A percentile compares a stretch with the other conserved stretches of the same genome.
Evolutionary conservation across 495 filamentous ascomycete genomes (phyloP).

Genomic region (Penicillium coffeae): DNA sequence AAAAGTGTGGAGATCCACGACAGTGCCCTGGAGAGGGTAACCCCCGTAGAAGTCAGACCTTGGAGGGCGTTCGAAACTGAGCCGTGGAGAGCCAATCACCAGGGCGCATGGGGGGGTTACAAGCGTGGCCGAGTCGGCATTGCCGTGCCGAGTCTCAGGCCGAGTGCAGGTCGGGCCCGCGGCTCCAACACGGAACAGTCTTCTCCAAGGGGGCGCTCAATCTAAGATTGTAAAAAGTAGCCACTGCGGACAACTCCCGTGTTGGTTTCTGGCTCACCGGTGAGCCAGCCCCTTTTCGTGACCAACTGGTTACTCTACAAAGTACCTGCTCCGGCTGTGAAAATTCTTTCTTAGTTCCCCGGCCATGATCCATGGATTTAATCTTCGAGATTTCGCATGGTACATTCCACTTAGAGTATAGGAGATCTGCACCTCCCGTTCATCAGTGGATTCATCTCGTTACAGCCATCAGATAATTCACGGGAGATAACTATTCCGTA

Average conservation of each 20-base stretch:
- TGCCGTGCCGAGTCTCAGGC: slow-evolving; percentile 15
- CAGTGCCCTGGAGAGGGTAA: too few species aligned
- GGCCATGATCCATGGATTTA: not conserved
- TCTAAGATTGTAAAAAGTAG: slow-evolving; percentile 1
- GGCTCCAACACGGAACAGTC: slow-evolving; percentile 8
- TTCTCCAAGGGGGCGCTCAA: not conserved
- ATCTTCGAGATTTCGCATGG: not conserved
- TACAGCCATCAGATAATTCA: too few species aligned
- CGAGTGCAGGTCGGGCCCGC: slow-evolving; percentile 16
- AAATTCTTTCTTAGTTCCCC: slow-evolving; percentile 4
- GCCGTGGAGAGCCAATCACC: not conserved
- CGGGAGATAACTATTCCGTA: too few species aligned
- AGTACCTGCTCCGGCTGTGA: slow-evolving; percentile 19
- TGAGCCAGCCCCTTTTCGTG: slow-evolving; percentile 7
- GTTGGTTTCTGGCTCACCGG: slow-evolving; percentile 14
- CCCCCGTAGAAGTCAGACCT: not conserved
- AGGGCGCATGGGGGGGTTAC: slow-evolving; percentile 7
- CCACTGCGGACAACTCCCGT: slow-evolving; percentile 13
- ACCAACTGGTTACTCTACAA: slow-evolving; percentile 8
- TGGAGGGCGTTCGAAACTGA: not conserved
- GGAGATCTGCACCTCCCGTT: slow-evolving; percentile 2
- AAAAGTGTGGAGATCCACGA: not conserved
- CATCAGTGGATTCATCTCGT: not conserved
- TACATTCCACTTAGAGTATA: not conserved
- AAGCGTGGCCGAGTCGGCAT: slow-evolving; percentile 23